Conservation (phyloP, 768 basidiomycete genomes). For the Pleurotus ostreatus region DNA sequence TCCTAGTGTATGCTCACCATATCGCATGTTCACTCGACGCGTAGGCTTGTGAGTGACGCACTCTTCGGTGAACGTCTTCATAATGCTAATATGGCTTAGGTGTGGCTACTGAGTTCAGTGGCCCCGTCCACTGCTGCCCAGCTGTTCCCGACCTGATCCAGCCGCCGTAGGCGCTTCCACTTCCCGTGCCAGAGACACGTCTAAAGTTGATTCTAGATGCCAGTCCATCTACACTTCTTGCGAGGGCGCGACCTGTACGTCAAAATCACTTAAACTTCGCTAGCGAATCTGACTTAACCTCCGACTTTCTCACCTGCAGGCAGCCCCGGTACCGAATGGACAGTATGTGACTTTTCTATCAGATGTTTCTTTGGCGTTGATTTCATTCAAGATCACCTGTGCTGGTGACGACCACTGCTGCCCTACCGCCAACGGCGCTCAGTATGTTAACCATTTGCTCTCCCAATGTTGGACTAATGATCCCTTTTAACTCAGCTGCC, state of each 20-base stretch:
- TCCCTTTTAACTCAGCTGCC: background rate
- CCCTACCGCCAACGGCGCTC: constrained; percentile 2
- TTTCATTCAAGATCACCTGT: background rate
- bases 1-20: background rate
- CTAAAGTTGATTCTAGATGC: background rate
- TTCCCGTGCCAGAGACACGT: background rate
- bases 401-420: background rate
- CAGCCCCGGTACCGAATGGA: constrained; percentile 5
- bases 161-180: background rate
- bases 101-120: constrained; percentile 1
- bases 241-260: constrained; percentile 3
- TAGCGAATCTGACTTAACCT: background rate
- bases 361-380: background rate
- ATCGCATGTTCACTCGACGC: background rate
- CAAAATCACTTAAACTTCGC: background rate
- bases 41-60: constrained; percentile 1
- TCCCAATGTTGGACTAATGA: background rate
- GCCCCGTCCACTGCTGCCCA: constrained; percentile 4
- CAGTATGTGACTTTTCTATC: background rate
- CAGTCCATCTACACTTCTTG: constrained; percentile 4
- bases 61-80: background rate
- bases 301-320: background rate
- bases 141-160: background rate
- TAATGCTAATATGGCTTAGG: background rate
- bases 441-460: background rate